Percentiles rank a stretch among this genome's conserved stretches.
Evolutionary conservation across 768 basidiomycete genomes (phyloP).

Genomic region (Erythrobasidium yunnanense): DNA sequence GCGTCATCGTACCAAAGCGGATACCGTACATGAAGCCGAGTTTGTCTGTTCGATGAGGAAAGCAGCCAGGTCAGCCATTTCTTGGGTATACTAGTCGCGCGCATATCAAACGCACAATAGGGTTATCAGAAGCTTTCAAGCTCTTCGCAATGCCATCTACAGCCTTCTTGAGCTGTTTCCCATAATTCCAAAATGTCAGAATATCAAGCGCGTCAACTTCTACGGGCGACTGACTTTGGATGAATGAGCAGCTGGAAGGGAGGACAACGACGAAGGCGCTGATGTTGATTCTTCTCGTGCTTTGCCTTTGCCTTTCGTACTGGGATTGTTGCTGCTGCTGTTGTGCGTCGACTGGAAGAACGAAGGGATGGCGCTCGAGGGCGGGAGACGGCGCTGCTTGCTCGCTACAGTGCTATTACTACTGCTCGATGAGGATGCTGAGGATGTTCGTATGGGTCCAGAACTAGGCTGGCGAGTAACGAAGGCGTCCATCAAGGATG

Average conservation of each 20-base stretch:
- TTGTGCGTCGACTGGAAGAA: constrained; percentile 23
- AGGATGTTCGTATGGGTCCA: constrained; percentile 8
- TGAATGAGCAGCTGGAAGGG: no score
- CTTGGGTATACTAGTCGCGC: background rate
- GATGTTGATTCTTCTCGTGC: no score
- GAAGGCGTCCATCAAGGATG: constrained; percentile 24
- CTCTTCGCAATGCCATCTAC: constrained; percentile 12
- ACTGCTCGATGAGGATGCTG: no score
- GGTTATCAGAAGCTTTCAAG: constrained; percentile 11
- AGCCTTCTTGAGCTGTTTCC: constrained; percentile 12
- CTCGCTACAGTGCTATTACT: background rate
- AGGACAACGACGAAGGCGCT: no score
- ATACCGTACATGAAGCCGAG: background rate
- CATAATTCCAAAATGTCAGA: no score
- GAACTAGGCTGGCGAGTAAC: constrained; percentile 1
- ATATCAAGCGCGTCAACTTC: background rate
- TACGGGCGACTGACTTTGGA: background rate
- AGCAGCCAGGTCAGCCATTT: background rate
- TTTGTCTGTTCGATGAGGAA: no score
- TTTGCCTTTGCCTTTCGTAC: background rate
- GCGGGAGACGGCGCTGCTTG: constrained; percentile 1
- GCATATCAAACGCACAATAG: constrained; percentile 3
- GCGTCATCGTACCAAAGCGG: background rate
- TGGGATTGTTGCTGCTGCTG: background rate
- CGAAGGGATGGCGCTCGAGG: constrained; percentile 4